Evolutionary conservation across 2,329 filamentous ascomycete genomes (phyloP).

Genomic region (Aspergillus pseudoterreus): DNA sequence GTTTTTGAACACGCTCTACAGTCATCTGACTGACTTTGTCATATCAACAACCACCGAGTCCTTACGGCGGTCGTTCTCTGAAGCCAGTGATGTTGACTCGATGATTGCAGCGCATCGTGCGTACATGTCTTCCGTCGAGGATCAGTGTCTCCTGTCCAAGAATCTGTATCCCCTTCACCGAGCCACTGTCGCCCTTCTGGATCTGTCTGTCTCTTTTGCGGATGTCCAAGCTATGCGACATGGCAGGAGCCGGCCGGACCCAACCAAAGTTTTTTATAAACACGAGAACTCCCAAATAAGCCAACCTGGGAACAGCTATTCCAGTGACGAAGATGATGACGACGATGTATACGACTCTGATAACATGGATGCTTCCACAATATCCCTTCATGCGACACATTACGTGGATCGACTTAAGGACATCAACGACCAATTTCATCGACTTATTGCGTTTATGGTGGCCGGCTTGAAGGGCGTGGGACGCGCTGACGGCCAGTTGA

Average conservation of each 20-base stretch:
- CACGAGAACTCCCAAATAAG: background rate
- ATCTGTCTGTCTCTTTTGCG: conserved; percentile 68
- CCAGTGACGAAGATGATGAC: conserved; percentile 16
- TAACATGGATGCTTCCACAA: conserved; percentile 35
- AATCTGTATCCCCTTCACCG: conserved; percentile 68
- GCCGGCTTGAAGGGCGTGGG: conserved; percentile 72
- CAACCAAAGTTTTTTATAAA: background rate
- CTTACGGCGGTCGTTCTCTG: conserved; percentile 56
- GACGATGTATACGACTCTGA: conserved; percentile 14
- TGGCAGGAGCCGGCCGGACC: conserved; percentile 22
- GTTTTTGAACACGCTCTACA: conserved; percentile 71
- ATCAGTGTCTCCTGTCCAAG: conserved; percentile 66
- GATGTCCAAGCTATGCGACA: conserved; percentile 50
- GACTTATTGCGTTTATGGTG: conserved; percentile 65
- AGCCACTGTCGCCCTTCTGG: conserved; percentile 70
- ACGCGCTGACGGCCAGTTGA: conserved; percentile 65
- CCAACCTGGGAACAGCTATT: conserved; percentile 7
- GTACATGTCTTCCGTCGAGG: conserved; percentile 61
- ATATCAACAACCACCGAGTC: conserved; percentile 57
- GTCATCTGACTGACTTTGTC: conserved; percentile 72
- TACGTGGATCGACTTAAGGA: conserved; percentile 54
- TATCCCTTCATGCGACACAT: conserved; percentile 35
- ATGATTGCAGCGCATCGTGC: conserved; percentile 69
- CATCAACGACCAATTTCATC: conserved; percentile 62
- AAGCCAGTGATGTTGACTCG: conserved; percentile 69